Evolutionary conservation across 768 basidiomycete species (phyloP).

Genomic region (Boletus reticulatus): DNA sequence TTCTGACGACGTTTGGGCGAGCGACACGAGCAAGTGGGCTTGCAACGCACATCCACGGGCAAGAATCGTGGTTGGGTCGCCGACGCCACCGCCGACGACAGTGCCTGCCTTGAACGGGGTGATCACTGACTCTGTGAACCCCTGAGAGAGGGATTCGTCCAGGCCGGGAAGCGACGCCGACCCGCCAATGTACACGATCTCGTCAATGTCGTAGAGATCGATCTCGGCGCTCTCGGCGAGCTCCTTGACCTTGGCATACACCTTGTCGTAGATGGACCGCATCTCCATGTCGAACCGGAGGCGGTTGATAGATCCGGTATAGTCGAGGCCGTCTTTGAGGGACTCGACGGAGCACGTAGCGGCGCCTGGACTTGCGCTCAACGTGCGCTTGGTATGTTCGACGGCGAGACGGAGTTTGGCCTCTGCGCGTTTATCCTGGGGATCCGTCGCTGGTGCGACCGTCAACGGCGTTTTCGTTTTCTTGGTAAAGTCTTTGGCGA

Average conservation of each 20-base stretch:
- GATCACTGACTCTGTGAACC: constrained; percentile 59
- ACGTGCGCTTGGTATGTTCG: constrained; percentile 91
- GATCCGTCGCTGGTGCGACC: constrained; percentile 56
- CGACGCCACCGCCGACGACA: constrained; percentile 67
- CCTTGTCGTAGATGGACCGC: constrained; percentile 55
- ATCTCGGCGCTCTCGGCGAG: constrained; percentile 52
- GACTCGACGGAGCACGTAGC: constrained; percentile 93
- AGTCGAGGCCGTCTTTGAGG: constrained; percentile 91
- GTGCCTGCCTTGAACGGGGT: constrained; percentile 68
- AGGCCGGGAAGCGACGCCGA: constrained; percentile 73
- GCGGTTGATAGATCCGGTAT: constrained; percentile 66
- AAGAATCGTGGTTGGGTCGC: constrained; percentile 76
- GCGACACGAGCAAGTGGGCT: constrained; percentile 55
- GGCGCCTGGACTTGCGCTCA: constrained; percentile 82
- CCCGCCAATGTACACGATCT: constrained; percentile 80
- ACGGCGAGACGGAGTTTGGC: constrained; percentile 92
- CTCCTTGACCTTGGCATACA: constrained; percentile 48
- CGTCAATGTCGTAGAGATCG: constrained; percentile 69
- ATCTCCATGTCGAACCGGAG: constrained; percentile 61
- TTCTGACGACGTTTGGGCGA: constrained; percentile 48
- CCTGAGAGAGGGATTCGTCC: constrained; percentile 52
- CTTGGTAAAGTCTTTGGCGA: constrained; percentile 95
- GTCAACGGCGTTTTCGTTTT: constrained; percentile 80
- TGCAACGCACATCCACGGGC: constrained; percentile 77
- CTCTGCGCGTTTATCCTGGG: constrained; percentile 77